Percentiles rank a stretch among this genome's conserved stretches.
Conservation (phyloP, 2,329 filamentous ascomycete species). For the Zasmidium citrigriseum region DNA sequence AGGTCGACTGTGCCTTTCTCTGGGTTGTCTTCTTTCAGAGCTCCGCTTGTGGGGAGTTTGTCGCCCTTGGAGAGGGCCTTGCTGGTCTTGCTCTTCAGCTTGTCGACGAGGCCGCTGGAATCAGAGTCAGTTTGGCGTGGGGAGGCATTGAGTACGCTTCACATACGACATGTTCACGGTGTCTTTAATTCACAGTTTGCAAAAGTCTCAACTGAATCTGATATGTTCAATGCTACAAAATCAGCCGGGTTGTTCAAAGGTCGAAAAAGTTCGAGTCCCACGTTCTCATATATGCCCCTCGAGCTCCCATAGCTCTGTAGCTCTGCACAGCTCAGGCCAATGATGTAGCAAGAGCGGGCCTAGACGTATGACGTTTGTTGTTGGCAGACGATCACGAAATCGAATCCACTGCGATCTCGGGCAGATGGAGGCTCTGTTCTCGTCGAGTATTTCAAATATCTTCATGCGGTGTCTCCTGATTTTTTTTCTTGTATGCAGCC, state of each 20-base stretch:
- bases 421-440: too few species aligned
- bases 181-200: background rate
- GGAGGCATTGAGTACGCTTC: background rate
- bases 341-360: background rate
- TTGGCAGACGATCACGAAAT: too few species aligned
- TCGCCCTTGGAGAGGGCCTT: slow-evolving; percentile 25
- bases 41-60: slow-evolving; percentile 21
- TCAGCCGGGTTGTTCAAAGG: background rate
- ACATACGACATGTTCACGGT: slow-evolving; percentile 8
- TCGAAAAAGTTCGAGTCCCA: too few species aligned
- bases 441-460: too few species aligned
- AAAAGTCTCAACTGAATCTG: background rate
- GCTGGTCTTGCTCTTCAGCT: slow-evolving; percentile 18
- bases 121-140: background rate
- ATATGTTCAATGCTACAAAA: background rate
- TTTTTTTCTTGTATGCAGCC: too few species aligned
- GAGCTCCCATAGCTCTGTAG: background rate
- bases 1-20: slow-evolving; percentile 28
- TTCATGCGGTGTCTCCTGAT: too few species aligned
- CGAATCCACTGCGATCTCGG: too few species aligned
- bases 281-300: background rate
- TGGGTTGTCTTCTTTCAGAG: slow-evolving; percentile 29
- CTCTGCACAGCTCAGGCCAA: background rate
- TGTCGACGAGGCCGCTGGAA: slow-evolving; percentile 21
- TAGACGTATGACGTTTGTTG: background rate